phyloP scores from a whole-genome alignment of 352 stramenopile species.

The Globisporangium acanthophoron region DNA sequence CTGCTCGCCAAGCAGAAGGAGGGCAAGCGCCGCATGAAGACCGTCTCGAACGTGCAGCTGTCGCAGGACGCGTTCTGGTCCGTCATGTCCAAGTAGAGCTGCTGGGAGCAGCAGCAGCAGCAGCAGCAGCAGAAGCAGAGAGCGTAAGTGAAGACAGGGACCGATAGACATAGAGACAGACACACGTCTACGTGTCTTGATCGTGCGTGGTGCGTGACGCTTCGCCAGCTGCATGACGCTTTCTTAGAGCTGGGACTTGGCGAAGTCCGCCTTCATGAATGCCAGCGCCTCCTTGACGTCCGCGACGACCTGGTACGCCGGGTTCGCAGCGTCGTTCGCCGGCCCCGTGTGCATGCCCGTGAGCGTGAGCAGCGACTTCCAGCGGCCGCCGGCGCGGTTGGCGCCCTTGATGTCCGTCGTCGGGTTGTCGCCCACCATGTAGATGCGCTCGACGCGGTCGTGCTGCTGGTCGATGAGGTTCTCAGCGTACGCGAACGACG shows the following conservation, averaged over 20 bases:
- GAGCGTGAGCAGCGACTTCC: slow-evolving; percentile 81
- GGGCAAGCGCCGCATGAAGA: slow-evolving; percentile 97
- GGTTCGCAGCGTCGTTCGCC: slow-evolving; percentile 56
- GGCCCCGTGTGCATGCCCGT: slow-evolving; percentile 77
- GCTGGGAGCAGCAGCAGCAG: no score
- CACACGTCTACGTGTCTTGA: neutral
- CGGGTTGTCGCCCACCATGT: slow-evolving; percentile 87
- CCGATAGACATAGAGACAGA: slow-evolving; percentile 3
- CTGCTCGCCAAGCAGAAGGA: slow-evolving; percentile 99
- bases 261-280: slow-evolving; percentile 79
- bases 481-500: slow-evolving; percentile 75
- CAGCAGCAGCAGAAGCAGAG: neutral
- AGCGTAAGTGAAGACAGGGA: no score
- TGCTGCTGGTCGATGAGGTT: slow-evolving; percentile 69
- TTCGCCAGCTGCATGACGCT: neutral
- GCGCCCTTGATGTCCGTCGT: slow-evolving; percentile 78
- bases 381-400: slow-evolving; percentile 63
- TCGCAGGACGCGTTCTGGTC: slow-evolving; percentile 98
- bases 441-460: slow-evolving; percentile 60
- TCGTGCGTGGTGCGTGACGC: neutral
- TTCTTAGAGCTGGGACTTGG: slow-evolving; percentile 6
- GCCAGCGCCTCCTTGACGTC: slow-evolving; percentile 59
- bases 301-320: slow-evolving; percentile 66
- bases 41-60: slow-evolving; percentile 94
- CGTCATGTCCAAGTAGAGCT: slow-evolving; percentile 85